Conservation (phyloP, 2,329 filamentous ascomycete species). For the Arthrobotrys sphaeroides region DNA sequence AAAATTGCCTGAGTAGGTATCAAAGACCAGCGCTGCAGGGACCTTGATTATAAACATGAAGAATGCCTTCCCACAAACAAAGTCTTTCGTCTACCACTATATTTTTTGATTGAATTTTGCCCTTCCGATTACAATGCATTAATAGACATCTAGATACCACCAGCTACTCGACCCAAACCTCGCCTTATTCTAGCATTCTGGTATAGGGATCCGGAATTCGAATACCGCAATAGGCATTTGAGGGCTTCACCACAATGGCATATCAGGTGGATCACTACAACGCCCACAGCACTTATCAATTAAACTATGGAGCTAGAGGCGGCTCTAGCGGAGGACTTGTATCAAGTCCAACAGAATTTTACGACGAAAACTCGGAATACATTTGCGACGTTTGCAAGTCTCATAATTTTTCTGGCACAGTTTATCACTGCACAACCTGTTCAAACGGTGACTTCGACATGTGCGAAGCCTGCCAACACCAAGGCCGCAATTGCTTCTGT, state of each 20-base stretch:
- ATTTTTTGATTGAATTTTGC: too few relatives aligned
- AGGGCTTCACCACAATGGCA: background rate
- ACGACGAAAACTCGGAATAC: constrained; percentile 26
- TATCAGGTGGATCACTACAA: background rate
- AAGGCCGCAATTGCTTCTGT: constrained; percentile 14
- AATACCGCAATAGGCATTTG: background rate
- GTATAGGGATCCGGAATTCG: too few relatives aligned
- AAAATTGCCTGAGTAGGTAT: constrained; percentile 7
- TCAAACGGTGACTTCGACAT: constrained; percentile 22
- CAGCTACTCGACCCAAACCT: background rate
- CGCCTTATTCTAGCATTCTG: too few relatives aligned
- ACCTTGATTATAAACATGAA: background rate
- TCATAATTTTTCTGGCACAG: constrained; percentile 13
- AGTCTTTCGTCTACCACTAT: too few relatives aligned
- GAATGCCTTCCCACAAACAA: background rate
- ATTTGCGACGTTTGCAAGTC: constrained; percentile 28
- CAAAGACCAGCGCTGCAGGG: background rate
- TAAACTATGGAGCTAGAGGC: background rate
- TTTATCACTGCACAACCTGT: constrained; percentile 15
- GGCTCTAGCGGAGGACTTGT: too few relatives aligned
- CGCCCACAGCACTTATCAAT: background rate
- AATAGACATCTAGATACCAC: too few relatives aligned
- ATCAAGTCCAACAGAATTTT: background rate
- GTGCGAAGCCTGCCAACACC: constrained; percentile 10
- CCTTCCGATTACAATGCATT: too few relatives aligned